Evolutionary conservation across 495 filamentous ascomycete species (phyloP), one percentile per base, ranked within the genome.

Genomic region (Aspergillus biplanus): DNA sequence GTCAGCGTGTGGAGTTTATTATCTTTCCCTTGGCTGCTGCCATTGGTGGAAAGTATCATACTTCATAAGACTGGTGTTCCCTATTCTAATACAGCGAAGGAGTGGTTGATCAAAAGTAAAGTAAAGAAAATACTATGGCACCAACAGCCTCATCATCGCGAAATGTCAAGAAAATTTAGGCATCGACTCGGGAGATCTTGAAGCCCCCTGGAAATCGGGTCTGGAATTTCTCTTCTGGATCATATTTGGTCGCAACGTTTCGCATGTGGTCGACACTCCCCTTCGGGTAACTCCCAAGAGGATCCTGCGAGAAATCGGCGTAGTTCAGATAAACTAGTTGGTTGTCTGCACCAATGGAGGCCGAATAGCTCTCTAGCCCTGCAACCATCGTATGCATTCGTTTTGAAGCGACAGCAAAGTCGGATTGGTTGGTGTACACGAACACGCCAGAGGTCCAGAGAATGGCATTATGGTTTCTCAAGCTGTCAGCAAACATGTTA

Each of bases 221-320:
- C 72, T 80, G 76, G 48, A 82, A 83, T 0, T 80, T 59, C 0
- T 65, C 71, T 0, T 69, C 58, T 0, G 78, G 76, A 64, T 83
- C 81, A 56, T 77, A 82, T 68, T 77, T 76, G 48, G 53, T 68
- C 8, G 65, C 71, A 32, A 70, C 67, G 39, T 54, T 42, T 55
- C 65, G 53, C 58, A 84, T 59, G 6, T 63, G 52, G 27, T 47
- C 52, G 31, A 71, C 34, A 64, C 70, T 81, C 21, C 65, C 68
- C 27, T 31, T 42, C 0, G 79, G 79, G 66, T 82, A 83, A 7
- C 76, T 72, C 5, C 54, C 67, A 5, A 83, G 66, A 0, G 73
- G 69, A 50, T 77, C 56, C 67, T 83, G 81, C 12, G 33, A 63
- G 15, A 11, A 34, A 33, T 64, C 62, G 7, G 78, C 74, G 63